These are phyloP conservation scores for Mortierella sp. DNA, from an alignment of 371 early-diverging fungal species.

Conservation along the genomic window DNA sequence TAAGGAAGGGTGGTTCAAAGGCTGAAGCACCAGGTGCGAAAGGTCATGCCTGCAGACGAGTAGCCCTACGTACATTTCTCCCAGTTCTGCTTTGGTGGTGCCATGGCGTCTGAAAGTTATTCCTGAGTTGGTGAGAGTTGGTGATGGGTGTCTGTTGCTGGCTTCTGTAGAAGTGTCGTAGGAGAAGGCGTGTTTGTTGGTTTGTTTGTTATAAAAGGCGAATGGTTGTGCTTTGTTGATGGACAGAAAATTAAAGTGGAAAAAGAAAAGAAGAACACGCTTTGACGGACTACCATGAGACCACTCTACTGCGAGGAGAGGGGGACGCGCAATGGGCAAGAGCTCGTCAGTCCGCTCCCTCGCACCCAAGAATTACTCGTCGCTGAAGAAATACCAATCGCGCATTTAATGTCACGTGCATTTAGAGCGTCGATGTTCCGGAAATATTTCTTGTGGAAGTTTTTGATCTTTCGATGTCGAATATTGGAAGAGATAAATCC, in stretches of 20 bases:
- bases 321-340: conserved; percentile 12
- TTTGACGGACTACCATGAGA: conserved; percentile 16
- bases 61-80: conserved; percentile 87
- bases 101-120: conserved; percentile 33
- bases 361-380: background rate
- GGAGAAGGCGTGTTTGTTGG: background rate
- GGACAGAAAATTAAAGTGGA: background rate
- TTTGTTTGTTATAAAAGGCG: background rate
- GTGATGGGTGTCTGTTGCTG: background rate
- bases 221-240: conserved; percentile 4
- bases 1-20: background rate
- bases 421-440: too few relatives aligned
- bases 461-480: too few relatives aligned
- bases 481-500: too few relatives aligned
- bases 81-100: conserved; percentile 88
- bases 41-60: background rate
- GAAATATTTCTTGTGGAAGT: too few relatives aligned
- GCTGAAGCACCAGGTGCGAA: background rate
- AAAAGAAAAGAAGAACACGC: conserved; percentile 1
- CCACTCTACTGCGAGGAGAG: background rate
- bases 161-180: background rate
- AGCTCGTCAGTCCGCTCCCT: background rate
- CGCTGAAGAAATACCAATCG: background rate
- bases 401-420: background rate
- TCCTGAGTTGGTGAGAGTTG: background rate